Evolutionary conservation across 257 asterid species (phyloP), one percentile per base, ranked within the genome.

Genomic region (Capsicum chinense): DNA sequence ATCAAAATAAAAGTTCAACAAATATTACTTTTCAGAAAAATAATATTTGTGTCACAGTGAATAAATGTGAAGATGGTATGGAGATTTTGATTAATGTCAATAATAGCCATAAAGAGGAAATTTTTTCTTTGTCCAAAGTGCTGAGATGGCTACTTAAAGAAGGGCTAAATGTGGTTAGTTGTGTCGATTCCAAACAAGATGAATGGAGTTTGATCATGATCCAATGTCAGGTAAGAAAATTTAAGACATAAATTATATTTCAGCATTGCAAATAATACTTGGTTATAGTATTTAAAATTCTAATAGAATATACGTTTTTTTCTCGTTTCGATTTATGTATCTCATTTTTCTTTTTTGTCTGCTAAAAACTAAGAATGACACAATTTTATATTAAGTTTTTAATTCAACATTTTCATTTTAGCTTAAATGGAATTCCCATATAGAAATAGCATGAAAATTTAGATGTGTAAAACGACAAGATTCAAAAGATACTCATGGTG

Each of bases 101-200:
- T 74, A 17, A 60, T 82, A 17, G 56, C 11, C 9, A 58, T 12
- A 73, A 69, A 56, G 83, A 39, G 33, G 63, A 13, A 42, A 54
- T 73, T 26, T 73, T 86, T 60, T 83, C 87, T 16, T 86, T 88
- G 62, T 90, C 92, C 2, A 90, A 52, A 81, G 89, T 90, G 81
- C 64, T 88, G 71, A 63, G n/a, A 2, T 64, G 79, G 81, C 83
- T 90, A 84, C 33, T 79, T 63, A 56, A 17, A 8, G 7, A 68
- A 54, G 83, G 80, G 3, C 84, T 88, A n/a, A 67, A 84, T 57
- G 87, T 88, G 12, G 67, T 84, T 19, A 85, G 81, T 66, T 87
- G 88, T 82, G 79, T 83, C 21, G 82, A 86, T 10, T 44, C 91
- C 17, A 73, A 67, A 80, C 15, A 9, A 50, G 80, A 60, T 11